Evolutionary conservation across 1,139 yeast genomes (phyloP).

Genomic region (Candida mesenterica): DNA sequence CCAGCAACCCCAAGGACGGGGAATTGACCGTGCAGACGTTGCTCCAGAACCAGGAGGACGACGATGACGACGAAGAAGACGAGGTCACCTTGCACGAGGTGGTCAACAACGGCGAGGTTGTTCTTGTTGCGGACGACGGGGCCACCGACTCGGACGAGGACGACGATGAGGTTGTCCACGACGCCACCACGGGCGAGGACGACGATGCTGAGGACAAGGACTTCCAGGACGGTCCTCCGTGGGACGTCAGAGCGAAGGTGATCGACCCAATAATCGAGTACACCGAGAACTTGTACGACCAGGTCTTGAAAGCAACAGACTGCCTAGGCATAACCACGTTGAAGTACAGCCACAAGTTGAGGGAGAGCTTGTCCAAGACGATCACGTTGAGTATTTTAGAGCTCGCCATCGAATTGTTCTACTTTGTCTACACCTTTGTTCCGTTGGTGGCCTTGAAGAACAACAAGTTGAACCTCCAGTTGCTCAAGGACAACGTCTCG

Average conservation of each 20-base stretch:
- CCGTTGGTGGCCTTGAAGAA: conserved; percentile 40
- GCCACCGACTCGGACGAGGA: conserved; percentile 14
- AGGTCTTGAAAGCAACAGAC: conserved; percentile 38
- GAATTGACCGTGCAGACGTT: conserved; percentile 22
- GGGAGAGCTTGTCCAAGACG: conserved; percentile 50
- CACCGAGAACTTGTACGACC: conserved; percentile 27
- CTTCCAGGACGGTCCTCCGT: conserved; percentile 40
- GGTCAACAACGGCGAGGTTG: conserved; percentile 3
- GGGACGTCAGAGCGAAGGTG: conserved; percentile 38
- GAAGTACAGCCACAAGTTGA: conserved; percentile 43
- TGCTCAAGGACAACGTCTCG: conserved; percentile 35
- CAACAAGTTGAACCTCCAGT: conserved; percentile 38
- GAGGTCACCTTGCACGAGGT: conserved; percentile 14
- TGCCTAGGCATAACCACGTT: conserved; percentile 39
- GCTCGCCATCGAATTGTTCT: conserved; percentile 36
- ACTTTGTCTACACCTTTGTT: conserved; percentile 35
- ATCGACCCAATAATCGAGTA: conserved; percentile 39
- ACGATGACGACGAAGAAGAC: conserved; percentile 23
- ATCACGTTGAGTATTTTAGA: conserved; percentile 46
- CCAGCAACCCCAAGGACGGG: conserved; percentile 38
- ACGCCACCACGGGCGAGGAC: too few relatives aligned
- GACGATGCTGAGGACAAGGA: conserved; percentile 23
- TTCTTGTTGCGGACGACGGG: conserved; percentile 17
- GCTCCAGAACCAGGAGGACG: conserved; percentile 18
- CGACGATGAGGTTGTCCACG: conserved; percentile 25